Base-by-base conservation (phyloP, 192 early-diverging fungal genomes). In the Jimgerdemannia lactiflua region DNA sequence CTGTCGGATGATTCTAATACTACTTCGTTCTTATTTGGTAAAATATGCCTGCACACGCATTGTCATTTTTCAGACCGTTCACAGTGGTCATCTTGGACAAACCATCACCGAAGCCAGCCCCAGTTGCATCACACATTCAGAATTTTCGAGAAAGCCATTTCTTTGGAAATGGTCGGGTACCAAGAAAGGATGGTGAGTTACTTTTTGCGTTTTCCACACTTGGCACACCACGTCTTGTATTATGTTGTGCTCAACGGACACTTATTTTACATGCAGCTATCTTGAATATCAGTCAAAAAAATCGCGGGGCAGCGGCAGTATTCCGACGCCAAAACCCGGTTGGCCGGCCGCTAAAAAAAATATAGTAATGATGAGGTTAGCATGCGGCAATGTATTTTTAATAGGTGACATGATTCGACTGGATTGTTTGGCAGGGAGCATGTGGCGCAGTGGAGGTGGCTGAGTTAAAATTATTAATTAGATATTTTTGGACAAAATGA, bases 1-100 rank as follows among this genome's bases (percentile, higher is more conserved):
- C 64, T 65, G 14, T 18, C 42, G 39, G 17, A 73, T 77, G n/a
- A 72, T 49, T 2, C 44, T 54, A n/a, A 6, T 29, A 29, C 29
- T 29, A 29, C 29, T 29, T 29, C 29, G 63, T 71, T 42, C 7
- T 71, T 10, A 29, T 59, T 59, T 17, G 8, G 4, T 3, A 3
- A 71, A 29, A 4, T 59, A 42, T 2, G 11, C 8, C 43, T 71
- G 43, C 41, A 71, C 63, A 17, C 63, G 18, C 17, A 3, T 18
- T 64, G 18, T 72, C 7, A 11, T 66, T 10, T 66, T 64, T 4
- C 67, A 78, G 81, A 17, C 77, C 78, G 64, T 83, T 79, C 64
- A 79, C 81, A 4, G 81, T 83, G 43, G 77, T 74, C 43, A 78
- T 83, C 2, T 41, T 83, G 4, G 74, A 74, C 39, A 71, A 79